phyloP scores from a whole-genome alignment of 2,329 filamentous ascomycete genomes.

The Clarireedia paspali region DNA sequence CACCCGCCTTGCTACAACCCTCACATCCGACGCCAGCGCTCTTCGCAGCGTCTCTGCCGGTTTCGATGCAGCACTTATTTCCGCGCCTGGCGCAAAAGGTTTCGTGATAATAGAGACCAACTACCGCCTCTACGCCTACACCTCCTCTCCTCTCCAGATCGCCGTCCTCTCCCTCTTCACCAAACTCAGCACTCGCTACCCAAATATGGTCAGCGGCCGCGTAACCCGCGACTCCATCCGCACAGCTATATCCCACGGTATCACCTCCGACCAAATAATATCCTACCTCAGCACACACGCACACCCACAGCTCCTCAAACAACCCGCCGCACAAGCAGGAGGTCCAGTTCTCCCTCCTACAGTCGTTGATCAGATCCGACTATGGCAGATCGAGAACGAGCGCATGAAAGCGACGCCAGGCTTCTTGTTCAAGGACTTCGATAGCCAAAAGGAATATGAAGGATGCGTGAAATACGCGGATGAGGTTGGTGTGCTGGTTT shows the following conservation, averaged over 20 bases:
- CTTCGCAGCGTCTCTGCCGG: slow-evolving; percentile 63
- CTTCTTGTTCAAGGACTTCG: slow-evolving; percentile 87
- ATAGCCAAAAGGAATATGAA: slow-evolving; percentile 60
- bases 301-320: slow-evolving; percentile 79
- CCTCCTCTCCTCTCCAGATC: slow-evolving; percentile 86
- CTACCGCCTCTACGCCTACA: slow-evolving; percentile 96
- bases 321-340: slow-evolving; percentile 29
- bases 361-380: slow-evolving; percentile 91
- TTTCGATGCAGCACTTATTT: slow-evolving; percentile 57
- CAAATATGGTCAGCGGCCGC: slow-evolving; percentile 88
- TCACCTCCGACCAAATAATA: slow-evolving; percentile 93
- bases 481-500: slow-evolving; percentile 82
- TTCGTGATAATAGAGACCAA: slow-evolving; percentile 98
- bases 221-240: slow-evolving; percentile 84
- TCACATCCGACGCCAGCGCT: slow-evolving; percentile 66
- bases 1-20: slow-evolving; percentile 85
- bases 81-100: slow-evolving; percentile 47
- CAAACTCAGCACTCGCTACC: slow-evolving; percentile 81
- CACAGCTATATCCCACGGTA: slow-evolving; percentile 79
- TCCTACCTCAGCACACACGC: slow-evolving; percentile 87
- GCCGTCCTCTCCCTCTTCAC: slow-evolving; percentile 87
- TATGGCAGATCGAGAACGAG: slow-evolving; percentile 97
- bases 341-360: slow-evolving; percentile 79
- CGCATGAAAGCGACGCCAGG: slow-evolving; percentile 78
- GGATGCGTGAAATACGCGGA: slow-evolving; percentile 72